Conservation (phyloP, 805 yeast species). For the Schizosaccharomyces lindneri region DNA sequence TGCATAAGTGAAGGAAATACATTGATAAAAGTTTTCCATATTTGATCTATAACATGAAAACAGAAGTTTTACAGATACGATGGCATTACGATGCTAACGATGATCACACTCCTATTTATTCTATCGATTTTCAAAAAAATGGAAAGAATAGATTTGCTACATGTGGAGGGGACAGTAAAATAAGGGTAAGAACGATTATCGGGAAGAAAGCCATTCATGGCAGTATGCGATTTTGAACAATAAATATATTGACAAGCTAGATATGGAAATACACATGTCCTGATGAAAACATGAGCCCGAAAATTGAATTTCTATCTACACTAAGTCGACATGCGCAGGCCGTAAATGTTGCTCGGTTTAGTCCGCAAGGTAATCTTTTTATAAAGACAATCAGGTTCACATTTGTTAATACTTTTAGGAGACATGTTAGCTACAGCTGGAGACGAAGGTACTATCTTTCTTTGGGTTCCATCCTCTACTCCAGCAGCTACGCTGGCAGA, state of each 20-base stretch:
- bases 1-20: background rate
- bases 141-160: slow-evolving; percentile 38
- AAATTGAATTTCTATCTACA: slow-evolving; percentile 56
- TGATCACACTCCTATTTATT: slow-evolving; percentile 19
- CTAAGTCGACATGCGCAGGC: slow-evolving; percentile 79
- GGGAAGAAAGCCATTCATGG: no score
- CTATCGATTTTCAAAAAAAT: slow-evolving; percentile 17
- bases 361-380: slow-evolving; percentile 26
- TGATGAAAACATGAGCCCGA: slow-evolving; percentile 13
- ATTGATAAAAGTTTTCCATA: no score
- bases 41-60: background rate
- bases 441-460: slow-evolving; percentile 71
- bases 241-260: background rate
- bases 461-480: slow-evolving; percentile 34
- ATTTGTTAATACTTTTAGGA: slow-evolving; percentile 5
- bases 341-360: slow-evolving; percentile 71
- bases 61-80: slow-evolving; percentile 5
- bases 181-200: slow-evolving; percentile 21
- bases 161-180: slow-evolving; percentile 84
- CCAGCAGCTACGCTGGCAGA: slow-evolving; percentile 9
- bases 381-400: background rate
- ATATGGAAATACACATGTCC: slow-evolving; percentile 7
- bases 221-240: background rate
- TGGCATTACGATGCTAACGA: slow-evolving; percentile 15
- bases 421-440: slow-evolving; percentile 66